Conservation (phyloP, 2,329 filamentous ascomycete species). For the Aureobasidium sp. region DNA sequence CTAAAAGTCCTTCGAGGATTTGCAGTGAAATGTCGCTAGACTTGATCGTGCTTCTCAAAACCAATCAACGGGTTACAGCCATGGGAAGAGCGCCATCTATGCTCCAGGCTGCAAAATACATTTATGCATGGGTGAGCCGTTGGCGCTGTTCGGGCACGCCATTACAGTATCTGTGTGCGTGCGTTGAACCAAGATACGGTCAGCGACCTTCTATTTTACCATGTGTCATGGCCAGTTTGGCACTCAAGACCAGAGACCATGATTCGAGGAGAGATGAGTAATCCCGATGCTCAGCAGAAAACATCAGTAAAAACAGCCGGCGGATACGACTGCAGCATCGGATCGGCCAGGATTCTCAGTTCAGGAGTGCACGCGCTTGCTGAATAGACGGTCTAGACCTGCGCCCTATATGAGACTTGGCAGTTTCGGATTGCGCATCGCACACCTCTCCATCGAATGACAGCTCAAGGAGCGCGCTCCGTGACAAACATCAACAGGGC, state of each 20-base stretch:
- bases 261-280: background rate
- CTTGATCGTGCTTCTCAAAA: background rate
- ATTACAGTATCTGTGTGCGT: too few relatives aligned
- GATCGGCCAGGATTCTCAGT: background rate
- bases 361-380: background rate
- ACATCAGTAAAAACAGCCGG: background rate
- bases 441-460: background rate
- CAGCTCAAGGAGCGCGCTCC: slow-evolving; percentile 4
- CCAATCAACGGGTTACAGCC: background rate
- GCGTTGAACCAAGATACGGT: background rate
- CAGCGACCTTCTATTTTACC: background rate
- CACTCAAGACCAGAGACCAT: background rate
- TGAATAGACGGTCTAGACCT: background rate
- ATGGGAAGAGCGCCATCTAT: too few relatives aligned
- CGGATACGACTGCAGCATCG: background rate
- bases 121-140: background rate
- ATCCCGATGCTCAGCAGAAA: background rate
- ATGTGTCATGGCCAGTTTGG: background rate
- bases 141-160: background rate
- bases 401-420: background rate
- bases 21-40: background rate
- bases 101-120: background rate
- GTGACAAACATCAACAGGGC: background rate
- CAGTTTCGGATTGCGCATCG: background rate
- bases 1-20: background rate